Conservation (phyloP, 177 flowering plant species). For the Vitis hybrid region DNA sequence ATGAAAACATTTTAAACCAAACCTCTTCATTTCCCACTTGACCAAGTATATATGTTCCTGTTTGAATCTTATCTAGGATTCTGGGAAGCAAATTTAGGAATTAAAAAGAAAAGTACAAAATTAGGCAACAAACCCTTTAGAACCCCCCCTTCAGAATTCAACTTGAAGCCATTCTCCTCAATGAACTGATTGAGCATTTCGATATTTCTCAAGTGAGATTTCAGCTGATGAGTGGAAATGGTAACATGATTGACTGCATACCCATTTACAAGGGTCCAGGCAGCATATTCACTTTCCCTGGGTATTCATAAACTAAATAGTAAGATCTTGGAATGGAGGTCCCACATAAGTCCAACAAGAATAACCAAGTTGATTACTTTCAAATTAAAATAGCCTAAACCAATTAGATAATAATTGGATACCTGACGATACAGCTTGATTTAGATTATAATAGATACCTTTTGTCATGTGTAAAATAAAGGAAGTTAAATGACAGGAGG, state of each 20-base stretch:
- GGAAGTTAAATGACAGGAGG: not conserved
- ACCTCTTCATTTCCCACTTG: not conserved
- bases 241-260: conserved; percentile 94
- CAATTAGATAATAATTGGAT: not conserved
- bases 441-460: not conserved
- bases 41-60: not conserved
- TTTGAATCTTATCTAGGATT: not conserved
- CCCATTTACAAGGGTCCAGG: conserved; percentile 99
- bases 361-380: not conserved
- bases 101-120: not conserved
- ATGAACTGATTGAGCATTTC: conserved; percentile 68
- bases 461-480: not conserved
- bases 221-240: conserved; percentile 77
- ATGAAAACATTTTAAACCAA: too few species aligned
- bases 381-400: not conserved
- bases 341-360: not conserved
- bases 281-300: conserved; percentile 99
- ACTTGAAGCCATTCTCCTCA: conserved; percentile 72
- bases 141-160: conserved; percentile 93
- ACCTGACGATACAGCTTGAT: not conserved
- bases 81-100: not conserved
- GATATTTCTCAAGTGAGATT: conserved; percentile 58
- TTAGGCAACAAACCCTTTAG: conserved; percentile 65
- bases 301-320: conserved; percentile 18
- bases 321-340: not conserved